Conservation (phyloP, 2,329 filamentous ascomycete species). For the Nigrospora oryzae region DNA sequence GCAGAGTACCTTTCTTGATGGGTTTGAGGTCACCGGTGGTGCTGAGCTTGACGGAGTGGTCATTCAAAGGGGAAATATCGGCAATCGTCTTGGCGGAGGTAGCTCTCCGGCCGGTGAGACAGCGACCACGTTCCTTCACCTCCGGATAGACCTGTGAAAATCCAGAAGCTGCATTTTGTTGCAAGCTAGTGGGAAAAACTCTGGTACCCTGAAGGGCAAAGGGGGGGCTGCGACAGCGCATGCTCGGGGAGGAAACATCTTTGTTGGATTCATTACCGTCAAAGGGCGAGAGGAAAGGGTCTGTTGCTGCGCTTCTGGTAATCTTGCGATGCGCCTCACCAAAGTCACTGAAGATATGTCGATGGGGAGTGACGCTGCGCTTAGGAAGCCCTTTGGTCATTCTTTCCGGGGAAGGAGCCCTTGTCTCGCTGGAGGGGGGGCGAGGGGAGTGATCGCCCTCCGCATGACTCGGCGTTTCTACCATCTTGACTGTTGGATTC, state of each 20-base stretch:
- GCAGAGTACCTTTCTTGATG: background rate
- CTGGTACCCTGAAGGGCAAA: background rate
- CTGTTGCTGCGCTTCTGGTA: slow-evolving; percentile 12
- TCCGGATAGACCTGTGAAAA: background rate
- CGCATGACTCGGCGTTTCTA: too few relatives aligned
- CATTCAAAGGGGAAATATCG: background rate
- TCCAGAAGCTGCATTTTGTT: background rate
- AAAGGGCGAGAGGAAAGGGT: slow-evolving; percentile 4
- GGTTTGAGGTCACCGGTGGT: background rate
- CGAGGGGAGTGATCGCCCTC: too few relatives aligned
- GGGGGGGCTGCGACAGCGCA: background rate
- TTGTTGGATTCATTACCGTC: slow-evolving; percentile 1
- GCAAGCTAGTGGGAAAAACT: background rate
- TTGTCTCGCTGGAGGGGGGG: too few relatives aligned
- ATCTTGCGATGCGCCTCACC: slow-evolving; percentile 30
- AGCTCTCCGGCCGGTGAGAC: background rate
- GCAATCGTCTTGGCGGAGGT: background rate
- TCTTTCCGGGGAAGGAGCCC: too few relatives aligned
- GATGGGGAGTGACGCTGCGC: slow-evolving; percentile 18
- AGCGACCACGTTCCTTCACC: background rate
- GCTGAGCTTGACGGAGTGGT: background rate
- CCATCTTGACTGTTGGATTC: too few relatives aligned
- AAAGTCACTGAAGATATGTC: slow-evolving; percentile 25
- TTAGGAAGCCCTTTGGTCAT: background rate
- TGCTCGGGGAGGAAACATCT: slow-evolving; percentile 2